phyloP scores from a whole-genome alignment of 495 filamentous ascomycete genomes.

The Tuber umbilicatum region DNA sequence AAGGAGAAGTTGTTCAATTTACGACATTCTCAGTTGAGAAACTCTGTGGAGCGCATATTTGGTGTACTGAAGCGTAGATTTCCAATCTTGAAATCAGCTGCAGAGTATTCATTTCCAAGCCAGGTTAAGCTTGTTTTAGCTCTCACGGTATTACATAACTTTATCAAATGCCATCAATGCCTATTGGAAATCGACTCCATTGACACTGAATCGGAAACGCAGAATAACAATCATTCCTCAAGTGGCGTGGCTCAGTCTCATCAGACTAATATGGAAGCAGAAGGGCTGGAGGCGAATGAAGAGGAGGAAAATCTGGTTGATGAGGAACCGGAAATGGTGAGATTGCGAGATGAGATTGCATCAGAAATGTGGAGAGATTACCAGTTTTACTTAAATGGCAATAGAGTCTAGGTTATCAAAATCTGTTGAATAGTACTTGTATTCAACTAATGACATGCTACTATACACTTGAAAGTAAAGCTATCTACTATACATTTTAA shows the following conservation, averaged over 20 bases:
- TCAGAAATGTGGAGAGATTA: too few relatives aligned
- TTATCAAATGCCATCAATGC: background rate
- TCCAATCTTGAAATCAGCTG: background rate
- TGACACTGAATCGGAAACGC: background rate
- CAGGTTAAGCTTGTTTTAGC: constrained; percentile 9
- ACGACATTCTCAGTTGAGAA: constrained; percentile 14
- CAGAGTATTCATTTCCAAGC: constrained; percentile 1
- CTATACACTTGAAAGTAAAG: too few relatives aligned
- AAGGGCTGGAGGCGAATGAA: background rate
- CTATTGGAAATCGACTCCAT: too few relatives aligned
- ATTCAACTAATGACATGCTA: too few relatives aligned
- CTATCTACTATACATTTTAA: too few relatives aligned
- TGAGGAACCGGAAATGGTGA: background rate
- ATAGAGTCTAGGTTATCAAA: too few relatives aligned
- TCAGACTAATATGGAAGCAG: background rate
- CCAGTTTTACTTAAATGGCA: too few relatives aligned
- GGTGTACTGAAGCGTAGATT: constrained; percentile 12
- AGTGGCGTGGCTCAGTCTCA: too few relatives aligned
- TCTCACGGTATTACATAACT: constrained; percentile 6
- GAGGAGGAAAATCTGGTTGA: constrained; percentile 9
- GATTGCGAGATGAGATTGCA: too few relatives aligned
- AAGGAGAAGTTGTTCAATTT: constrained; percentile 13
- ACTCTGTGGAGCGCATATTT: constrained; percentile 19
- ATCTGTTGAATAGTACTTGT: too few relatives aligned
- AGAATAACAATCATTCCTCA: too few relatives aligned